phyloP scores from a whole-genome alignment of 2,329 filamentous ascomycete species.

The Pseudogymnoascus sp. region DNA sequence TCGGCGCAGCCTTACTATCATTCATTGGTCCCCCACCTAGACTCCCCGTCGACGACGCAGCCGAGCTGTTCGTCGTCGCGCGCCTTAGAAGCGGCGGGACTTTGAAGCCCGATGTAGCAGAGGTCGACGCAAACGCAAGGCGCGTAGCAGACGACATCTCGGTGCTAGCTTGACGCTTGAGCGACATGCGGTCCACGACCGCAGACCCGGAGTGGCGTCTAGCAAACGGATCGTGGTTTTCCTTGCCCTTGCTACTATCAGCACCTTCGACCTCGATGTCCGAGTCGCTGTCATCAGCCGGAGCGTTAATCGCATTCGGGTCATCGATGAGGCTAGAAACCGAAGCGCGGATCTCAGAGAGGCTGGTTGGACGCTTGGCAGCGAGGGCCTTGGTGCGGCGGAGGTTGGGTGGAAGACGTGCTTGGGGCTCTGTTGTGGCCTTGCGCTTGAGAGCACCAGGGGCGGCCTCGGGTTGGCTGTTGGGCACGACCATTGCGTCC shows the following conservation, averaged over 20 bases:
- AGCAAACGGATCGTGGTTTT: slow-evolving; percentile 28
- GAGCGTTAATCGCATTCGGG: slow-evolving; percentile 39
- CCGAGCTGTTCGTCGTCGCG: slow-evolving; percentile 57
- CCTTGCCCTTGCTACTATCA: slow-evolving; percentile 19
- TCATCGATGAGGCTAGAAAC: slow-evolving; percentile 78
- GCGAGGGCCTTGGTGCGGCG: slow-evolving; percentile 48
- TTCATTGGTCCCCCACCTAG: slow-evolving; percentile 1
- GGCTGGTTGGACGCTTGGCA: slow-evolving; percentile 60
- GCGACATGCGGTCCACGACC: slow-evolving; percentile 65
- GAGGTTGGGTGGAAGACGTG: slow-evolving; percentile 49
- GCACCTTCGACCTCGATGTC: slow-evolving; percentile 39
- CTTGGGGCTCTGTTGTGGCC: slow-evolving; percentile 34
- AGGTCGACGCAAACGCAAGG: slow-evolving; percentile 48
- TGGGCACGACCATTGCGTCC: slow-evolving; percentile 30
- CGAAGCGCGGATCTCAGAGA: slow-evolving; percentile 75
- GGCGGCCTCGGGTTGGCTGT: slow-evolving; percentile 40
- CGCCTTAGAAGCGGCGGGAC: slow-evolving; percentile 64
- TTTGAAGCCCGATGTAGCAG: slow-evolving; percentile 45
- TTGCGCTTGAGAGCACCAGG: slow-evolving; percentile 34
- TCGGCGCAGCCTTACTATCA: slow-evolving; percentile 41
- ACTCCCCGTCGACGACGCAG: slow-evolving; percentile 28
- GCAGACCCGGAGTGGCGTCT: slow-evolving; percentile 35
- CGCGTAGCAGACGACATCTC: slow-evolving; percentile 31
- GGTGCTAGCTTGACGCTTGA: slow-evolving; percentile 50
- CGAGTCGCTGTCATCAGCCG: slow-evolving; percentile 43